phyloP scores from a whole-genome alignment of 2,329 filamentous ascomycete species.

The Zasmidium cellare region DNA sequence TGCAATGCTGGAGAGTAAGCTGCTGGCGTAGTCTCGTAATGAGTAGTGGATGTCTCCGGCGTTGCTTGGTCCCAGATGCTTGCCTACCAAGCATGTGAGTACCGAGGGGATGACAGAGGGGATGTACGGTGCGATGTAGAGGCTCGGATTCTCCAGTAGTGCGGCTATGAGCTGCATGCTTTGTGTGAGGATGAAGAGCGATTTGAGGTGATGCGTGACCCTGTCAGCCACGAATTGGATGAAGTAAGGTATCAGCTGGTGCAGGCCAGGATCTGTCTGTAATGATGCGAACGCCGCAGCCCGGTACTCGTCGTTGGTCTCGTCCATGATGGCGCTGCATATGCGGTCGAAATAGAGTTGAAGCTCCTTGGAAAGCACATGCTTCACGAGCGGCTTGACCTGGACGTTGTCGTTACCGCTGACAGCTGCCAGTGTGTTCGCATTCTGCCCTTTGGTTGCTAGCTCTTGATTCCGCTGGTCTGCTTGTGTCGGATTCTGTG shows the following conservation, averaged over 20 bases:
- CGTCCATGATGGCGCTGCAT: slow-evolving; percentile 82
- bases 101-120: slow-evolving; percentile 78
- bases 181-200: slow-evolving; percentile 82
- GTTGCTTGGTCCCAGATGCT: slow-evolving; percentile 67
- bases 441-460: slow-evolving; percentile 83
- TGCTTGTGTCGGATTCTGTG: slow-evolving; percentile 78
- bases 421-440: slow-evolving; percentile 81
- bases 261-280: slow-evolving; percentile 83
- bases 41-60: slow-evolving; percentile 66
- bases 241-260: slow-evolving; percentile 95
- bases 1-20: slow-evolving; percentile 75
- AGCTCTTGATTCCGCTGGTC: slow-evolving; percentile 84
- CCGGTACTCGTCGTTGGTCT: slow-evolving; percentile 83
- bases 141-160: slow-evolving; percentile 76
- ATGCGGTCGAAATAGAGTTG: slow-evolving; percentile 98
- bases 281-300: slow-evolving; percentile 83
- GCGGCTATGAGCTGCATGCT: slow-evolving; percentile 90
- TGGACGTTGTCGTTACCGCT: slow-evolving; percentile 80
- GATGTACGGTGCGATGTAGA: slow-evolving; percentile 72
- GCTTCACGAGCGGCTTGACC: slow-evolving; percentile 90
- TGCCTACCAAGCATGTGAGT: slow-evolving; percentile 85
- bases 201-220: slow-evolving; percentile 89
- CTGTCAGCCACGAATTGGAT: slow-evolving; percentile 94
- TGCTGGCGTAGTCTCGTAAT: slow-evolving; percentile 80
- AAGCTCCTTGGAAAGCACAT: slow-evolving; percentile 92